Percentiles rank a stretch among this genome's conserved stretches.
These are phyloP conservation scores for Corinectria fuckeliana DNA, from an alignment of 2,329 filamentous ascomycete species.

Conservation along the genomic window DNA sequence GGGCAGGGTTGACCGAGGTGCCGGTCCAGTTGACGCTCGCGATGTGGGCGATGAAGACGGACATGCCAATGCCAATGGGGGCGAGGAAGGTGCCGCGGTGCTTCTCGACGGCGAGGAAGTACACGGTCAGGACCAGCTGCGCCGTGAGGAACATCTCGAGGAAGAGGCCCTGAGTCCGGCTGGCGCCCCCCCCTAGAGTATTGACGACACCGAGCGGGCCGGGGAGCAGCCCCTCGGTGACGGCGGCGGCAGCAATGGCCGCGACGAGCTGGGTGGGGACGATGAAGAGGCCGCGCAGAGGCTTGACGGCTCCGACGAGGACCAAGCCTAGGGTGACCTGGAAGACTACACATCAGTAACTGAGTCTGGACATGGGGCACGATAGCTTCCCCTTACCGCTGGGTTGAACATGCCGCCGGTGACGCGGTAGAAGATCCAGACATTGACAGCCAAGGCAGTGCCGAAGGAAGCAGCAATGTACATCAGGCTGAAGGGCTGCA, in stretches of 20 bases:
- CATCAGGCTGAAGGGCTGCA: slow-evolving; percentile 48
- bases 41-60: slow-evolving; percentile 67
- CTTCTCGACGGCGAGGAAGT: slow-evolving; percentile 76
- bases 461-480: slow-evolving; percentile 60
- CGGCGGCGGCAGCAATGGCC: slow-evolving; percentile 63
- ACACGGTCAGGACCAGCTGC: slow-evolving; percentile 68
- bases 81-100: slow-evolving; percentile 75
- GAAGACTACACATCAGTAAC: not conserved
- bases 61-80: slow-evolving; percentile 73
- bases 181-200: slow-evolving; percentile 58
- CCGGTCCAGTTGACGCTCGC: slow-evolving; percentile 55
- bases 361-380: not conserved
- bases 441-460: slow-evolving; percentile 57
- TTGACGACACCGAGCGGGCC: slow-evolving; percentile 62
- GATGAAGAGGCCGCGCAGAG: slow-evolving; percentile 58
- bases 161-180: slow-evolving; percentile 65
- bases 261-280: slow-evolving; percentile 64
- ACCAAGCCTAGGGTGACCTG: slow-evolving; percentile 64
- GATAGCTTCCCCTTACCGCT: slow-evolving; percentile 47
- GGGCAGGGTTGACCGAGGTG: slow-evolving; percentile 57
- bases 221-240: slow-evolving; percentile 65
- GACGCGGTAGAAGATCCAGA: slow-evolving; percentile 64
- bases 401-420: slow-evolving; percentile 60
- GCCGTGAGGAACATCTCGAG: slow-evolving; percentile 72
- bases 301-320: slow-evolving; percentile 63